Evolutionary conservation across 2,329 filamentous ascomycete genomes (phyloP).

Genomic region (Aspergillus sp.): DNA sequence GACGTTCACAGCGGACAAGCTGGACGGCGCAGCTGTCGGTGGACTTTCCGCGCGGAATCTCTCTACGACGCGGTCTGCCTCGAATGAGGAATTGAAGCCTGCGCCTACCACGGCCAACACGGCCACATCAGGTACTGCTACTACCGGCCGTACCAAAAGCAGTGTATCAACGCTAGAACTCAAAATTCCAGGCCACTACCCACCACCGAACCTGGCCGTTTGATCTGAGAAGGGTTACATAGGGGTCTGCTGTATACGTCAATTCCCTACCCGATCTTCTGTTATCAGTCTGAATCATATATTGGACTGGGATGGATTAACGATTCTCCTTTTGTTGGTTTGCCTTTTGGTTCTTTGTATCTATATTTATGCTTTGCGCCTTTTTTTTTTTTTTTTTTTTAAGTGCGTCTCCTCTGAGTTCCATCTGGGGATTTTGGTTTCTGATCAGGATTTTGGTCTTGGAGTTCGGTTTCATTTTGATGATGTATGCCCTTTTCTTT

Average conservation of each 20-base stretch:
- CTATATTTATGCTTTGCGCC: neutral
- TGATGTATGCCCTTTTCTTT: neutral
- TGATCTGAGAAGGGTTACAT: no score
- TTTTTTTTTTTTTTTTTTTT: slow-evolving; percentile 6
- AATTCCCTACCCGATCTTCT: neutral
- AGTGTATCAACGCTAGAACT: slow-evolving; percentile 26
- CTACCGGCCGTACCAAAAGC: slow-evolving; percentile 13
- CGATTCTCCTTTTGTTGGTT: slow-evolving; percentile 4
- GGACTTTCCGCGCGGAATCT: neutral
- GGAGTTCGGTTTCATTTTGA: neutral
- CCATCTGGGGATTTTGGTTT: no score
- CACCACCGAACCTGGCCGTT: slow-evolving; percentile 23
- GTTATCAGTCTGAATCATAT: slow-evolving; percentile 1
- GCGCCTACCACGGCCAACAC: neutral
- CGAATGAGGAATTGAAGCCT: slow-evolving; percentile 1
- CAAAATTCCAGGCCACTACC: slow-evolving; percentile 30
- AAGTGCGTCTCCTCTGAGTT: slow-evolving; percentile 4
- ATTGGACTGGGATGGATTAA: no score
- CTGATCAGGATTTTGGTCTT: no score
- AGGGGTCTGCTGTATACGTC: neutral
- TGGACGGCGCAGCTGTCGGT: neutral
- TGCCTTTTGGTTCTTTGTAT: neutral
- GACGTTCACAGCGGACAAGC: neutral
- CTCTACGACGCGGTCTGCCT: neutral
- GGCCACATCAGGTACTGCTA: slow-evolving; percentile 1